phyloP scores from a whole-genome alignment of 108 stramenopile species.

The Cylindrotheca closterium region DNA sequence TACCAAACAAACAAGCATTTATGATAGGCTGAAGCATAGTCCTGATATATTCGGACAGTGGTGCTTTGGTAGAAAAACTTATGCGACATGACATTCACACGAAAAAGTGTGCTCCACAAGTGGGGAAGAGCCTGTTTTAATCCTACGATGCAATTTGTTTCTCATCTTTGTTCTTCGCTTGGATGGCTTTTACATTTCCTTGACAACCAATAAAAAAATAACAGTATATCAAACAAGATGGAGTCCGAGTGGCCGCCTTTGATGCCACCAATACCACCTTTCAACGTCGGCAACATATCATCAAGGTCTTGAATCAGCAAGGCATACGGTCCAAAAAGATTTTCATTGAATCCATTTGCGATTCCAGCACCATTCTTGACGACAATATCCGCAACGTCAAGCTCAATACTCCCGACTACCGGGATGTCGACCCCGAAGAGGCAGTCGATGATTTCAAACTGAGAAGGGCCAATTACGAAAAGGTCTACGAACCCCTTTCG shows the following conservation, averaged over 20 bases:
- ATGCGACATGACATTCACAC: background rate
- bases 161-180: background rate
- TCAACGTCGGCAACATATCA: constrained; percentile 67
- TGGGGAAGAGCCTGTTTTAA: background rate
- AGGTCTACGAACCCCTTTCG: constrained; percentile 87
- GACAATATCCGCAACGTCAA: constrained; percentile 89
- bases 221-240: constrained; percentile 69
- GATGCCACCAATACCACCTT: constrained; percentile 95
- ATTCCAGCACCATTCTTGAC: constrained; percentile 61
- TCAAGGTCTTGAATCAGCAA: constrained; percentile 29
- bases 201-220: background rate
- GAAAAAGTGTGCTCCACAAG: no score
- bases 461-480: constrained; percentile 83
- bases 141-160: background rate
- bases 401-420: constrained; percentile 87
- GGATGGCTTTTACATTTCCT: constrained; percentile 9
- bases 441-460: constrained; percentile 84
- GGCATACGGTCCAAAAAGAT: constrained; percentile 71
- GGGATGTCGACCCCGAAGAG: constrained; percentile 63
- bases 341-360: constrained; percentile 91
- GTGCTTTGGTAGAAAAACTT: background rate
- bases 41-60: background rate
- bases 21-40: constrained; percentile 2
- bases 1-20: no score
- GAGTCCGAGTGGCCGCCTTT: constrained; percentile 91